These are phyloP conservation scores for Ascocoryne sarcoides DNA, from an alignment of 2,329 filamentous ascomycete genomes.

Conservation along the genomic window DNA sequence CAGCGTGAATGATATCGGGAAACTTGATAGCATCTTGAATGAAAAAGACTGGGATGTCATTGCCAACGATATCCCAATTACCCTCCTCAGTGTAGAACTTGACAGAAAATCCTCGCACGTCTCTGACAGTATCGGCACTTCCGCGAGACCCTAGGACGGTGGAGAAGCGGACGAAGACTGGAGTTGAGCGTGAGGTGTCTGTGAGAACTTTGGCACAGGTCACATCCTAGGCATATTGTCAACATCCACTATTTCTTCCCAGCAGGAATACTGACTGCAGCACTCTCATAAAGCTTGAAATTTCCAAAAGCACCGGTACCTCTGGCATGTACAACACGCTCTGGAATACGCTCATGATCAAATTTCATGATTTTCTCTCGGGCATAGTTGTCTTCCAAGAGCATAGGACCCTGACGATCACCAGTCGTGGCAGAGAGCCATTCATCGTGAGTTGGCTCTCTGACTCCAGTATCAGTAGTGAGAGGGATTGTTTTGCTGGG, in stretches of 20 bases:
- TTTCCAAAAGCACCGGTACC: constrained; percentile 57
- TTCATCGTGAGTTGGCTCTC: constrained; percentile 64
- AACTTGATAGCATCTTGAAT: constrained; percentile 71
- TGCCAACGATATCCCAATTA: constrained; percentile 66
- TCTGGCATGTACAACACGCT: constrained; percentile 57
- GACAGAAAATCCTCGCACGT: constrained; percentile 71
- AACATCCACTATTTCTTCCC: no score
- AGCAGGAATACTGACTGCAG: no score
- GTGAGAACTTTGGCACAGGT: constrained; percentile 56
- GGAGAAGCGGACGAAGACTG: constrained; percentile 65
- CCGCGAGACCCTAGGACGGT: constrained; percentile 69
- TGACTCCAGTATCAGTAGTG: constrained; percentile 71
- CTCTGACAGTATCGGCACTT: constrained; percentile 73
- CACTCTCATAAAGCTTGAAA: constrained; percentile 57
- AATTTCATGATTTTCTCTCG: constrained; percentile 73
- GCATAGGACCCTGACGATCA: constrained; percentile 54
- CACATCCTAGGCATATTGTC: constrained; percentile 36
- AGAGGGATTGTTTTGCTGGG: constrained; percentile 49
- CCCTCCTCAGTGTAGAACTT: constrained; percentile 70
- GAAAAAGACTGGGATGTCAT: constrained; percentile 69
- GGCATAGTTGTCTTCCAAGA: constrained; percentile 64
- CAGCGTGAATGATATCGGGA: constrained; percentile 52
- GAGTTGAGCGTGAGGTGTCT: constrained; percentile 58
- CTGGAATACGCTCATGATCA: constrained; percentile 64
- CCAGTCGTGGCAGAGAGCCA: constrained; percentile 61